These are phyloP conservation scores for Senna siamea DNA, from an alignment of 306 rosid genomes.

Conservation along the genomic window DNA sequence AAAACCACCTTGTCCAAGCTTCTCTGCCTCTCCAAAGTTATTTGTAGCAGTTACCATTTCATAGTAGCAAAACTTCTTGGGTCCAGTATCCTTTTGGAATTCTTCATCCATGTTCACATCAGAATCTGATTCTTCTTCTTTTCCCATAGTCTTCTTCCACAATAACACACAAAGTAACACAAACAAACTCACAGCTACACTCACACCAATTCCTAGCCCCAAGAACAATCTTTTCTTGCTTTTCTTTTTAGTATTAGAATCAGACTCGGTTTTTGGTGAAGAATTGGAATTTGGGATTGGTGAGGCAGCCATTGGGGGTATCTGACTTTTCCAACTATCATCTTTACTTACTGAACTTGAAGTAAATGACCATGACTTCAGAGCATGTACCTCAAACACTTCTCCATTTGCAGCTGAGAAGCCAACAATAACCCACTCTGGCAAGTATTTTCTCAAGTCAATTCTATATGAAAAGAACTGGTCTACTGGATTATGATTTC, in stretches of 20 bases:
- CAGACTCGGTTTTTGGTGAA: not conserved
- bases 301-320: not conserved
- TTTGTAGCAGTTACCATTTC: slow-evolving; percentile 41
- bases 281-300: too few species aligned
- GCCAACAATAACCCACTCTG: not conserved
- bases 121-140: not conserved
- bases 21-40: slow-evolving; percentile 34
- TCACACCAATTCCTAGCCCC: not conserved
- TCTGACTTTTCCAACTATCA: not conserved
- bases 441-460: not conserved
- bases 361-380: not conserved
- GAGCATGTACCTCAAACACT: not conserved
- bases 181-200: not conserved
- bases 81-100: slow-evolving; percentile 43
- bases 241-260: too few species aligned
- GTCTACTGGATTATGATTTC: not conserved
- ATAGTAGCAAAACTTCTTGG: slow-evolving; percentile 32
- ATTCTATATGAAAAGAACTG: not conserved
- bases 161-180: not conserved
- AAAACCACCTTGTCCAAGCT: slow-evolving; percentile 54
- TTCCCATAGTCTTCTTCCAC: slow-evolving; percentile 28
- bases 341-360: not conserved
- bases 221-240: too few species aligned
- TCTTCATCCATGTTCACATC: slow-evolving; percentile 40
- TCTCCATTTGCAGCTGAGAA: not conserved